These are phyloP conservation scores for Epithemia pelagica DNA, from an alignment of 108 stramenopile genomes.

Conservation along the genomic window DNA sequence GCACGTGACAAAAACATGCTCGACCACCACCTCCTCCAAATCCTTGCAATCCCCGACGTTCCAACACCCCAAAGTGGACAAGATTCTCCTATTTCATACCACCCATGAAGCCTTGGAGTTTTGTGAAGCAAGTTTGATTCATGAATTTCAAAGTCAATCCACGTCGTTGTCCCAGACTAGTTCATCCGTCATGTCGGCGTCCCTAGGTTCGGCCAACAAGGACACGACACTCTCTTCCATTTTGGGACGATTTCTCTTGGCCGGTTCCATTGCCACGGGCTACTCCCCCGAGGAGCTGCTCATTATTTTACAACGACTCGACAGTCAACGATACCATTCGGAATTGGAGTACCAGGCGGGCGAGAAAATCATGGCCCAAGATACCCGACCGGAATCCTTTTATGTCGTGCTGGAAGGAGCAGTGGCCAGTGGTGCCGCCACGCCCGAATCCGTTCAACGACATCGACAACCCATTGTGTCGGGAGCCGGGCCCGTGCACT, in stretches of 20 bases:
- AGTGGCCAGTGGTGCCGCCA: constrained; percentile 31
- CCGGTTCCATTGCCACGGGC: constrained; percentile 8
- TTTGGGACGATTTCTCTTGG: not conserved
- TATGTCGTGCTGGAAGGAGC: constrained; percentile 65
- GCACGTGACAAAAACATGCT: too few relatives aligned
- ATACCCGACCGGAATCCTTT: constrained; percentile 56
- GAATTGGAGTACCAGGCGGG: constrained; percentile 43
- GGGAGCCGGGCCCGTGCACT: constrained; percentile 15
- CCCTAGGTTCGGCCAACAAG: constrained; percentile 4
- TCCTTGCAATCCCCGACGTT: not conserved
- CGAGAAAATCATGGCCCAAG: constrained; percentile 42
- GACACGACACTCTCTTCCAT: constrained; percentile 7
- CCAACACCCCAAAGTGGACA: constrained; percentile 9
- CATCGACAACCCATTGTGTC: constrained; percentile 6
- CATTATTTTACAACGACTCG: constrained; percentile 35
- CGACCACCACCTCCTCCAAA: not conserved
- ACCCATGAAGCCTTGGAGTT: constrained; percentile 61
- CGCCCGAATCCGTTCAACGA: not conserved
- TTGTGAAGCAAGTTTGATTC: constrained; percentile 55
- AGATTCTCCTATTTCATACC: constrained; percentile 34
- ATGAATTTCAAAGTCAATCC: constrained; percentile 22
- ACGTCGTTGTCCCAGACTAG: not conserved
- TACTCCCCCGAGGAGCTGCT: constrained; percentile 39
- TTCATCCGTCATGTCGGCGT: constrained; percentile 3
- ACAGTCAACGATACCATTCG: constrained; percentile 47